These are phyloP conservation scores for Panicum hallii DNA, from an alignment of 202 grass and related monocot genomes.

Conservation along the genomic window DNA sequence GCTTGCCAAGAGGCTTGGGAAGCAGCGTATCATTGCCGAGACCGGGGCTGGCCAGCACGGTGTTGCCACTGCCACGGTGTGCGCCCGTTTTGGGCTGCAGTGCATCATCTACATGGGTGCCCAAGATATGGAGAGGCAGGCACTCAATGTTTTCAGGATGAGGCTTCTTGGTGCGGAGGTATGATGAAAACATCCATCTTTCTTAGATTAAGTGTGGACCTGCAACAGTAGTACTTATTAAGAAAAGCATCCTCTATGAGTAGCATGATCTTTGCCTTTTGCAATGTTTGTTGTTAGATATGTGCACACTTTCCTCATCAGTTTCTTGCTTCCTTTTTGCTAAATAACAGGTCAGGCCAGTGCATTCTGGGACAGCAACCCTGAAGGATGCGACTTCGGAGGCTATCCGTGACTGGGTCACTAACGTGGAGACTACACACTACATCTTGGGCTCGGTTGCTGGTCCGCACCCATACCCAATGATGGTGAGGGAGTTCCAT, in stretches of 20 bases:
- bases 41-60: constrained; percentile 96
- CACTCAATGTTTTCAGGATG: constrained; percentile 97
- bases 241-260: neutral
- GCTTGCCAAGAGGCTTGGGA: constrained; percentile 83
- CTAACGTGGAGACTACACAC: constrained; percentile 90
- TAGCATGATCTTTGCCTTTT: neutral
- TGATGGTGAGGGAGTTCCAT: constrained; percentile 99
- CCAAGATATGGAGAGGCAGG: constrained; percentile 99
- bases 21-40: constrained; percentile 95
- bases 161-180: constrained; percentile 99
- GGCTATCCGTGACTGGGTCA: constrained; percentile 98
- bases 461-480: constrained; percentile 94
- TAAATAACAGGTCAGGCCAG: constrained; percentile 73
- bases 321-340: neutral
- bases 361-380: constrained; percentile 90
- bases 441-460: constrained; percentile 96
- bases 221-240: neutral
- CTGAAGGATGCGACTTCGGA: constrained; percentile 96
- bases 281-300: neutral
- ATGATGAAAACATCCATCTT: neutral
- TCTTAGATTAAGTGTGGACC: neutral
- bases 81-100: constrained; percentile 79
- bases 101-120: constrained; percentile 98
- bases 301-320: constrained; percentile 7
- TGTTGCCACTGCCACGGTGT: constrained; percentile 94